Conservation (phyloP, 2,329 filamentous ascomycete genomes). For the Pezicula carpinea region DNA sequence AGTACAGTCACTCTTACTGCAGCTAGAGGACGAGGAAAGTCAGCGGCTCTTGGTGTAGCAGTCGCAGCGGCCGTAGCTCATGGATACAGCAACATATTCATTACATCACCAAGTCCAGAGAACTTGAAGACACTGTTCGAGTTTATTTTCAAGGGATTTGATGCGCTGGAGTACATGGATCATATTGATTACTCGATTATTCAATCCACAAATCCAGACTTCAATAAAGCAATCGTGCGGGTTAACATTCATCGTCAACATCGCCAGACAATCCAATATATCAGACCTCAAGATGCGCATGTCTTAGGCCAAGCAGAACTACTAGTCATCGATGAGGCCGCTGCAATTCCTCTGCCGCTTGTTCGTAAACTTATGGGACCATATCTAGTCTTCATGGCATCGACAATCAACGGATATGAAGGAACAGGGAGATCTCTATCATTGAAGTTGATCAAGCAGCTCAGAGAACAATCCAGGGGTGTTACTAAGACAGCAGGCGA, state of each 20-base stretch:
- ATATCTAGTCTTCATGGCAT: conserved; percentile 98
- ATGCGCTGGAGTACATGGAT: conserved; percentile 87
- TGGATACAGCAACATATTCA: conserved; percentile 98
- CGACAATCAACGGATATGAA: conserved; percentile 98
- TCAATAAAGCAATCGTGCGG: conserved; percentile 97
- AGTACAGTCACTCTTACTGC: conserved; percentile 93
- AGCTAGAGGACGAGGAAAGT: conserved; percentile 92
- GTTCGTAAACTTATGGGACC: conserved; percentile 94
- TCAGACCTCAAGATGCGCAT: conserved; percentile 92
- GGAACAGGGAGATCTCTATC: conserved; percentile 93
- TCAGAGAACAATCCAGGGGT: conserved; percentile 84
- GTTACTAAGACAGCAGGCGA: conserved; percentile 48
- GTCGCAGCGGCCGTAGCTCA: conserved; percentile 92
- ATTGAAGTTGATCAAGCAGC: conserved; percentile 92
- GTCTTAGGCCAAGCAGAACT: conserved; percentile 92
- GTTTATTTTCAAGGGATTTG: conserved; percentile 97
- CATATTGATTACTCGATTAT: conserved; percentile 98
- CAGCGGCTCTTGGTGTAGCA: conserved; percentile 88
- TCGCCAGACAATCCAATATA: conserved; percentile 97
- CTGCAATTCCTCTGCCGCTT: conserved; percentile 88
- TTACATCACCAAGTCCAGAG: conserved; percentile 94
- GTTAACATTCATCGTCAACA: conserved; percentile 95
- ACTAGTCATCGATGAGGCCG: conserved; percentile 94
- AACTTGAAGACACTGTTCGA: conserved; percentile 98
- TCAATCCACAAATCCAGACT: conserved; percentile 95